These are phyloP conservation scores for Cyclotella sp. DNA, from an alignment of 108 stramenopile species.

Conservation along the genomic window DNA sequence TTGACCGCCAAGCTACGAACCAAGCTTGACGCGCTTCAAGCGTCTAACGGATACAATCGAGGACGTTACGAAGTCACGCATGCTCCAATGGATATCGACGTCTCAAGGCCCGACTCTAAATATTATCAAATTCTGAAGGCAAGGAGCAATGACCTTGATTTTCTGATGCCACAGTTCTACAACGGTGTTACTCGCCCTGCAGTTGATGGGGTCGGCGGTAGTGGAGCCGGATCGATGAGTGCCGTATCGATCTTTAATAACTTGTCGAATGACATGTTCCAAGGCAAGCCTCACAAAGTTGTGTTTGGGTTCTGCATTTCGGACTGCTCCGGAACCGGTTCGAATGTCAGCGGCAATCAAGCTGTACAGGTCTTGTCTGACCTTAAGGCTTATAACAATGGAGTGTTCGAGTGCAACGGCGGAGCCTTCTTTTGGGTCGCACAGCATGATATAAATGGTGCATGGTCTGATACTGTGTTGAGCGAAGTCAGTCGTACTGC, in stretches of 20 bases:
- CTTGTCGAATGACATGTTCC: constrained; percentile 53
- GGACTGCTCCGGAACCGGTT: constrained; percentile 51
- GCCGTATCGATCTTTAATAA: constrained; percentile 41
- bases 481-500: constrained; percentile 21
- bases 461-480: constrained; percentile 47
- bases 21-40: constrained; percentile 46
- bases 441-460: constrained; percentile 44
- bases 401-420: constrained; percentile 53
- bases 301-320: constrained; percentile 68
- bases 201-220: constrained; percentile 43
- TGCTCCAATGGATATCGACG: constrained; percentile 68
- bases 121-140: constrained; percentile 55
- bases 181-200: constrained; percentile 56
- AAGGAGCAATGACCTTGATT: constrained; percentile 45
- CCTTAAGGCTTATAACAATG: constrained; percentile 26
- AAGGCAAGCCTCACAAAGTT: constrained; percentile 57
- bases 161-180: constrained; percentile 69
- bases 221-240: constrained; percentile 17
- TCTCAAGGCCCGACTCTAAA: constrained; percentile 42
- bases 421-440: constrained; percentile 72
- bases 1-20: constrained; percentile 41
- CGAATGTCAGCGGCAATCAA: constrained; percentile 43
- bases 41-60: constrained; percentile 41
- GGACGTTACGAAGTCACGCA: constrained; percentile 58
- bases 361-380: constrained; percentile 46